Conservation (phyloP, 139 green algal species). For the Zygnema circumcarinatum region DNA sequence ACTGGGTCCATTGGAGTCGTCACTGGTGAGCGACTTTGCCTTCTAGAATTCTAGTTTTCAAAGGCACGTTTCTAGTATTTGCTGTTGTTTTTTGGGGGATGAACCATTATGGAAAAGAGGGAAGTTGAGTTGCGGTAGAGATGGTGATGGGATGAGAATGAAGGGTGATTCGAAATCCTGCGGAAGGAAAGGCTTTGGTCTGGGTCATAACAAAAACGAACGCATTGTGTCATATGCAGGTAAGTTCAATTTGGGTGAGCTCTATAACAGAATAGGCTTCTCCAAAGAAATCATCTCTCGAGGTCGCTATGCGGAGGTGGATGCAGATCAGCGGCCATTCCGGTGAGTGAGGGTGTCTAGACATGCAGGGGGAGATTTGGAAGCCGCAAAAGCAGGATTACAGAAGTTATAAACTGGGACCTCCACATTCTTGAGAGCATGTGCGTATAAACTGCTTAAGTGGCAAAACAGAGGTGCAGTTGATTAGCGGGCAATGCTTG, state of each 20-base stretch:
- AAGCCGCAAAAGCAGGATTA: too few species aligned
- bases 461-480: too few species aligned
- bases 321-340: constrained; percentile 82
- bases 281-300: constrained; percentile 80
- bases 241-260: constrained; percentile 88
- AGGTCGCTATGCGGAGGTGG: constrained; percentile 79
- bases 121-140: neutral
- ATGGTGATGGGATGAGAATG: neutral
- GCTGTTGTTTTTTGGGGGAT: neutral
- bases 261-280: constrained; percentile 81
- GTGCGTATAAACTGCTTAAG: too few species aligned
- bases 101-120: neutral
- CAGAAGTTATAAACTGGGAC: too few species aligned
- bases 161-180: neutral
- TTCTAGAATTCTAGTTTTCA: too few species aligned
- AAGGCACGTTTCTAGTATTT: too few species aligned
- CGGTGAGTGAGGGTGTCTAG: constrained; percentile 46
- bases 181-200: too few species aligned
- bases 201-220: too few species aligned
- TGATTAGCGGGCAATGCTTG: too few species aligned
- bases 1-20: constrained; percentile 93
- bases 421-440: neutral
- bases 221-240: too few species aligned
- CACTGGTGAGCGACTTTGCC: constrained; percentile 56
- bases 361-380: neutral